Base-by-base conservation (phyloP, 169 alveolate species). In the Plasmodium adleri region DNA sequence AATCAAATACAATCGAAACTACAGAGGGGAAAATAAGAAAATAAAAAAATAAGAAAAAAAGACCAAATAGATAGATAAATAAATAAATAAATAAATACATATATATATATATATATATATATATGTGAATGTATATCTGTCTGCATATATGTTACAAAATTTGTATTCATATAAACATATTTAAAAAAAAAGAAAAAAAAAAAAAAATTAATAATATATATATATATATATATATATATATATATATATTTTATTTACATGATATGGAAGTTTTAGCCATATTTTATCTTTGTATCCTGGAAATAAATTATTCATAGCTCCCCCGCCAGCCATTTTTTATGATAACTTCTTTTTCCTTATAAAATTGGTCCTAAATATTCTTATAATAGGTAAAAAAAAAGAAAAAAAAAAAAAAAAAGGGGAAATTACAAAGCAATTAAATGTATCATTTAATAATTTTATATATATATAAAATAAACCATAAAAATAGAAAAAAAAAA, bases 211-310 rank as follows among this genome's bases (percentile, higher is more conserved):
- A 32, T 3, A 32, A 32, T 32, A 32, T 32, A 32, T 32, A 32
- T 32, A 32, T 32, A 32, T 32, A 26, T 26, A 26, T 26, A 26
- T 26, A 3, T 26, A 26, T 28, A 28, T 28, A 28, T 28, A 28
- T 28, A 28, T 52, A 15, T 15, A 1, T 15, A 0, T 15, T 52
- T 3, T 67, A 28, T 96, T 74, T 93, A 95, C 97, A 63, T 91
- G 86, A 22, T 89, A 78, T 15, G 98, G 98, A 67, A 95, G 92
- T 85, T 93, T 94, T 85, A 91, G 66, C 98, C 98, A 95, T 71
- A 95, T 66, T 87, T 95, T 95, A 83, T 95, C 97, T 87, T 94
- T 94, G 88, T 95, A 95, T 63, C 98, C 98, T 3, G 97, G 97
- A 75, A 95, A 95, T 59, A 95, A 92, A 80, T 94, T 95, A 74